Evolutionary conservation across 208 protist genomes (phyloP), one percentile per base, ranked within the genome.

Genomic region (Novymonas esmeraldas): DNA sequence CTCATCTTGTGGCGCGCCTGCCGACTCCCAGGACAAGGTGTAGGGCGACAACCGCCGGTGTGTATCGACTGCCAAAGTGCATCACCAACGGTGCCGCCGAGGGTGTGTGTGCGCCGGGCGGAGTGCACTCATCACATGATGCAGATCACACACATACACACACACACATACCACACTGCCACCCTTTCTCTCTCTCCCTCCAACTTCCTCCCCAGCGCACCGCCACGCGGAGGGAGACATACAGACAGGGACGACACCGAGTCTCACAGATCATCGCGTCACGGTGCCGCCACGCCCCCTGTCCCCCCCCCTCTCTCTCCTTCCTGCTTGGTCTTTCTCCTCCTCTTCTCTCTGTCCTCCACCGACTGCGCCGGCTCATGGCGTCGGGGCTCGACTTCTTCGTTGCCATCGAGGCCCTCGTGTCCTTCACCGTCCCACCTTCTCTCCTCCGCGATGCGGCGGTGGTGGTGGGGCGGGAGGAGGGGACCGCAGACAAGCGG

Each of bases 381-480:
- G 85, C 77, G 79, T 64, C 74, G 28, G 82, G 81, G 33, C 60
- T 90, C 39, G 73, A 85, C n/a, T 92, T 91, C 52, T 95, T 89
- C 45, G 80, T 92, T 58, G 77, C 70, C 31, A 66, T 79, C 1
- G 80, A 92, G 55, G 76, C 79, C 4, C 78, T 95, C 36, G 64
- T 90, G 2, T 70, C 72, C 7, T 81, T 87, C 56, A 46, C 54
- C 34, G 41, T 75, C 10, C 69, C 69, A 1, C 5, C 60, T 0
- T 51, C 33, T 36, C 55, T 75, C 28, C 34, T 13, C 20, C 39
- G 16, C 22, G 39, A 24, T 26, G 34, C 41, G 24, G 44, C 66
- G n/a, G 6, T 7, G n/a, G 33, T 42, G 29, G 28, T n/a, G 39
- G 26, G 28, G n/a, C 11, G 26, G 22, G 29, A 41, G 42, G 38